Evolutionary conservation across 83 land plant genomes (phyloP), one percentile per base, ranked within the genome.

Genomic region (Thuja plicata): DNA sequence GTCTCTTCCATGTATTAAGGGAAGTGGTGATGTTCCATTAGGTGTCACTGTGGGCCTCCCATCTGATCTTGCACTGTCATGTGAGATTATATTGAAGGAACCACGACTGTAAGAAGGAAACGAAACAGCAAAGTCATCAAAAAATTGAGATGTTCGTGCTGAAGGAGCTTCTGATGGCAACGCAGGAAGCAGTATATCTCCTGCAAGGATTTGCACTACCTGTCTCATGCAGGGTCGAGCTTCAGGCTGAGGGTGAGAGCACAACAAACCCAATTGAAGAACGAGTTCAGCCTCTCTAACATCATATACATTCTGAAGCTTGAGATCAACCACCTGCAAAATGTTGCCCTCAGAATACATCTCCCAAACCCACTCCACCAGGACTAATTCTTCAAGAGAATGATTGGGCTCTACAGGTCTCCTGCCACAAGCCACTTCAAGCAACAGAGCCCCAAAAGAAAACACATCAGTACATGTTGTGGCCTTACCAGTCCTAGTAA

Each of bases 361-460:
- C 43, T 92, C 90, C 96, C 95, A 94, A 54, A 96, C 96, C 97
- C 95, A 94, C 48, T 96, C 97, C 77, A 96, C 93, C 92, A 96
- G 41, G 2, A 94, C 78, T 10, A 91, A 78, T 87, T 94, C 96
- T 86, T 94, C 97, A 48, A 92, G 92, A 73, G 90, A 10, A 45
- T 89, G 87, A 41, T 91, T 92, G 13, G 92, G 91, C 88, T 94
- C 96, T 57, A 94, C 90, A 2, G 97, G 95, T 24, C 94, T 86
- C 71, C 96, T 79, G 38, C 98, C 98, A 86, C 98, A 94, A 1
- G 89, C 97, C 17, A 96, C 93, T 83, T 96, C 97, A 16, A 96
- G 93, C 88, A 94, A 41, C 74, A 96, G 37, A 1, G 94, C 94
- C 30, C 98, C 98, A 78, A 94, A 96, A 1, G 94, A 93, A 84